Conservation (phyloP, 768 basidiomycete species). For the Amanita rubescens region DNA sequence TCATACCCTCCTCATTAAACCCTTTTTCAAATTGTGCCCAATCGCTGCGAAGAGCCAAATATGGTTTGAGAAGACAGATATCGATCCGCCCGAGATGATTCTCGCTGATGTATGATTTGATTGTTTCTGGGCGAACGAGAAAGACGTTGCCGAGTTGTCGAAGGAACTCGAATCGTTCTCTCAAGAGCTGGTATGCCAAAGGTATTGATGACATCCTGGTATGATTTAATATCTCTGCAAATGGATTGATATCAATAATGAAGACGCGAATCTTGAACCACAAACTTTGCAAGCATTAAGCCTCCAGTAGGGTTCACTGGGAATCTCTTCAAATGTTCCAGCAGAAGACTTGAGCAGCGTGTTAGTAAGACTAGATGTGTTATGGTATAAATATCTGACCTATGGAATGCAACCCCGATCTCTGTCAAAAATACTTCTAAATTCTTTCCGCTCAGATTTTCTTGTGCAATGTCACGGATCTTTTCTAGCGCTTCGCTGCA, state of each 20-base stretch:
- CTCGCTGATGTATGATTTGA: conserved; percentile 93
- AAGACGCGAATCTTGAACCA: conserved; percentile 7
- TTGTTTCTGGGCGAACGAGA: conserved; percentile 90
- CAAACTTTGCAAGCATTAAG: conserved; percentile 95
- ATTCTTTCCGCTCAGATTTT: conserved; percentile 87
- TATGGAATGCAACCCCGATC: conserved; percentile 90
- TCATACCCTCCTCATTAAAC: conserved; percentile 54
- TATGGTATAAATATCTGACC: conserved; percentile 33
- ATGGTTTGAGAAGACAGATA: conserved; percentile 77
- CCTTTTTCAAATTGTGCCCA: conserved; percentile 82
- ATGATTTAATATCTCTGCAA: conserved; percentile 86
- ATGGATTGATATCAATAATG: background rate
- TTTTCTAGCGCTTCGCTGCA: conserved; percentile 84
- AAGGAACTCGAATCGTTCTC: conserved; percentile 96
- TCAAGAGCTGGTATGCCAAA: conserved; percentile 78
- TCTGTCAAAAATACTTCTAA: conserved; percentile 88
- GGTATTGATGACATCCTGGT: conserved; percentile 83
- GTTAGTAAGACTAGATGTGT: conserved; percentile 1
- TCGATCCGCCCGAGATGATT: conserved; percentile 92
- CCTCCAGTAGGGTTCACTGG: conserved; percentile 96
- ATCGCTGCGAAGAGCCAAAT: conserved; percentile 84
- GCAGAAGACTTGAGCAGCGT: conserved; percentile 52
- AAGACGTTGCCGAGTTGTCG: conserved; percentile 96
- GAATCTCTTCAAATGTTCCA: conserved; percentile 95
- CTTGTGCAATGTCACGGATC: conserved; percentile 67